Evolutionary conservation across 176 grass and related monocot genomes (phyloP), one percentile per base, ranked within the genome.

Genomic region (Avena eriantha): DNA sequence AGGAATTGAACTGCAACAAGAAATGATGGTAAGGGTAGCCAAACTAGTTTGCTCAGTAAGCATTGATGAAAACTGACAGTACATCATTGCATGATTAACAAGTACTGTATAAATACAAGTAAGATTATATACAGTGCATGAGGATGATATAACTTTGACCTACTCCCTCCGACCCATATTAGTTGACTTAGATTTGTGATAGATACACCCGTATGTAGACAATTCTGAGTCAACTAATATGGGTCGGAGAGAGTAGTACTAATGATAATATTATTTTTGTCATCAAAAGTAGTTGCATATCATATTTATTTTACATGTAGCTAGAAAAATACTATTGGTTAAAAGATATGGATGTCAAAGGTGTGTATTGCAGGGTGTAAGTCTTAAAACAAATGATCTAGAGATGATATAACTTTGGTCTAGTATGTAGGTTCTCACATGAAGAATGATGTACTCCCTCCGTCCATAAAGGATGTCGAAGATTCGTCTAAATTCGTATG

Each of bases 1-100:
- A 88, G 69, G 92, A 89, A 51, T 93, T 91, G 83, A 99, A 99
- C 97, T 99, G 73, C 84, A 78, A 86, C 5, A 54, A 43, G n/a
- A 85, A 89, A 41, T n/a, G 0, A 55, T 29, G 46, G 15, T 83
- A 36, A 61, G 24, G 59, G 24, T 61, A 84, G 71, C 23, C 24
- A 80, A 67, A 84, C 7, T 53, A 26, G 49, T 88, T 53, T 47
- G 41, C 21, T 55, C 9, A 55, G 24, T 26, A 79, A 83, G 74
- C 18, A 54, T 82, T 77, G 80, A 59, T 75, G 46, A 26, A 22
- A 63, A 43, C 24, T 39, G 64, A 41, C 19, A 57, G 53, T 71
- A 81, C 47, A 53, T 54, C n/a, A 57, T 77, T 69, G 16, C 83
- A 65, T 90, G 58, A 69, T 64, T 81, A 64, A 18, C 24, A 87